These are phyloP conservation scores for Avena eriantha DNA, from an alignment of 176 grass and related monocot species.

Conservation along the genomic window DNA sequence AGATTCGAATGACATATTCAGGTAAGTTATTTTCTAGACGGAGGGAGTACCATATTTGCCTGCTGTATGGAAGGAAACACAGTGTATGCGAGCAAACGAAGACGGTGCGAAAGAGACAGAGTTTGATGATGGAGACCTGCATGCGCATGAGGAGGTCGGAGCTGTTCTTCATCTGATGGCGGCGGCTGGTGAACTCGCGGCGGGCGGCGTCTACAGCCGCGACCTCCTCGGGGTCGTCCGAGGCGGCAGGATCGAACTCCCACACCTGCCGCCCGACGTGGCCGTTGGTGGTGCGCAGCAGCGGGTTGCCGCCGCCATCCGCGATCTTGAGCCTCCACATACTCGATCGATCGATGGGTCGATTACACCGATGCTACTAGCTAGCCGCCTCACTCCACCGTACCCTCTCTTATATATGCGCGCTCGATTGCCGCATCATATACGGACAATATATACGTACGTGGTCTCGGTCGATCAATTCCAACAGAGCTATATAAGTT, in stretches of 20 bases:
- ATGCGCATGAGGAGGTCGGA: conserved; percentile 82
- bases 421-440: no score
- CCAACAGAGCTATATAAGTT: no score
- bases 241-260: conserved; percentile 15
- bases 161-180: conserved; percentile 57
- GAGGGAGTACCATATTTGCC: no score
- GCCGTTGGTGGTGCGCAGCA: conserved; percentile 5
- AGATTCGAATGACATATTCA: no score
- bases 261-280: background rate
- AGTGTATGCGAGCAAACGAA: no score
- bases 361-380: background rate
- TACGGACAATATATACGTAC: no score
- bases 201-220: conserved; percentile 52
- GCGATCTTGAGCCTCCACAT: conserved; percentile 39
- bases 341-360: background rate
- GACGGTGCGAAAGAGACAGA: background rate
- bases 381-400: background rate
- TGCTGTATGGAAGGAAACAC: no score
- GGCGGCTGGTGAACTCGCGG: conserved; percentile 18
- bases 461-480: no score
- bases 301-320: conserved; percentile 21
- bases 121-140: conserved; percentile 34
- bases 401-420: no score
- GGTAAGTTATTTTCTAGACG: no score
- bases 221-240: background rate